Evolutionary conservation across 2,329 filamentous ascomycete genomes (phyloP).

Genomic region (Knoxdaviesia capensis): DNA sequence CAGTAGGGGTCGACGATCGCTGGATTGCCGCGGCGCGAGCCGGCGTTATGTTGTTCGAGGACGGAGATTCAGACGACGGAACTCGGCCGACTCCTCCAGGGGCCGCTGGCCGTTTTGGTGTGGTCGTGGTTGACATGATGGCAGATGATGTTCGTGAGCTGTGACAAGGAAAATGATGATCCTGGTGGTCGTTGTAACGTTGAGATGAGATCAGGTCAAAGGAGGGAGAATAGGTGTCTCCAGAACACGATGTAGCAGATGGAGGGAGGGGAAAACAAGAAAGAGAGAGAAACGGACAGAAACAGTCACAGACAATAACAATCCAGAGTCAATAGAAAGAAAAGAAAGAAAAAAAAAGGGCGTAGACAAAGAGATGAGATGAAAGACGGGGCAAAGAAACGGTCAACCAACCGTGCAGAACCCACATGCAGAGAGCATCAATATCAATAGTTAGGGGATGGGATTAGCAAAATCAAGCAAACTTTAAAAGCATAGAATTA

Average conservation of each 20-base stretch:
- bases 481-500: no score
- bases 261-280: background rate
- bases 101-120: no score
- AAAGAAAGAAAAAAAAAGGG: background rate
- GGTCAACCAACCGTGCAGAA: no score
- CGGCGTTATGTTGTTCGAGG: conserved; percentile 14
- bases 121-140: background rate
- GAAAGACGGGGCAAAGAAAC: background rate
- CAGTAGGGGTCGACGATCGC: conserved; percentile 27
- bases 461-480: no score
- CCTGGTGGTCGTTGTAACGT: background rate
- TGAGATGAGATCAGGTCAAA: no score
- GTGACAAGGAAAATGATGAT: background rate
- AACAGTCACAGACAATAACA: background rate
- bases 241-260: background rate
- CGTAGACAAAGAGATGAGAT: background rate
- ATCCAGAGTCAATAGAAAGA: background rate
- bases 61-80: conserved; percentile 14
- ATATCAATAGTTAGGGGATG: no score
- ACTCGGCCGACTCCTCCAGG: conserved; percentile 23
- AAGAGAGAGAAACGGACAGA: background rate
- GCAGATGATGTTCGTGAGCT: background rate
- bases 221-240: no score
- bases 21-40: conserved; percentile 4
- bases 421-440: no score